Evolutionary conservation across 208 protist genomes (phyloP).

Genomic region (Crithidia acanthocephali): DNA sequence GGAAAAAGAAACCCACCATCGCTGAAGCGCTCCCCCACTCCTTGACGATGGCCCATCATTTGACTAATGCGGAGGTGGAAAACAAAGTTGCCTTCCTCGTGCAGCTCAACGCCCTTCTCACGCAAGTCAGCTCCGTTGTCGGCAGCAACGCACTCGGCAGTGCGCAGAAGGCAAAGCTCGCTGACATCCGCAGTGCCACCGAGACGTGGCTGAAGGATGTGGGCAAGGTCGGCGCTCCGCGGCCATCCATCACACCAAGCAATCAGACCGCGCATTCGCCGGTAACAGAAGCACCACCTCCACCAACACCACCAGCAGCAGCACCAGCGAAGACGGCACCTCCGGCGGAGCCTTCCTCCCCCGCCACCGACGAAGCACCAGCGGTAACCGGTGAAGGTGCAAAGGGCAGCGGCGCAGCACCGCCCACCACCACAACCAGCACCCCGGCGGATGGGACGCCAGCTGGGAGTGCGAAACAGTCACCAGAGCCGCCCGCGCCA

Average conservation of each 20-base stretch:
- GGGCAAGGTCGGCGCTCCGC: slow-evolving; percentile 32
- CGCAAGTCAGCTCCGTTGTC: slow-evolving; percentile 57
- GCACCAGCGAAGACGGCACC: background rate
- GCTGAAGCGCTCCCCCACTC: too few species aligned
- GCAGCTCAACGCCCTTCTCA: slow-evolving; percentile 72
- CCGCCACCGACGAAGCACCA: background rate
- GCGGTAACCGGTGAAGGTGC: background rate
- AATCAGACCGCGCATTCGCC: slow-evolving; percentile 8
- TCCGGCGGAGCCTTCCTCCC: background rate
- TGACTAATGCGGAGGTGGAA: slow-evolving; percentile 57
- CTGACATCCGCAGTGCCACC: slow-evolving; percentile 43
- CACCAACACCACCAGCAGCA: background rate
- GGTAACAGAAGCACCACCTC: background rate
- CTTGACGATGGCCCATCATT: slow-evolving; percentile 40
- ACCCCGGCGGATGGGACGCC: background rate
- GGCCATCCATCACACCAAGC: slow-evolving; percentile 35
- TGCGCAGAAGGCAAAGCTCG: slow-evolving; percentile 56
- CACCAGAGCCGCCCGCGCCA: background rate
- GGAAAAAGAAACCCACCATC: too few species aligned
- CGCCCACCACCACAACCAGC: background rate
- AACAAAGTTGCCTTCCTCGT: slow-evolving; percentile 82
- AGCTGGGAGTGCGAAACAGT: background rate
- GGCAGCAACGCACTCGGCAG: slow-evolving; percentile 42
- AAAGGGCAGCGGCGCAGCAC: background rate
- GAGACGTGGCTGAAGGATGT: slow-evolving; percentile 69